phyloP scores from a whole-genome alignment of 192 early-diverging fungal genomes.

The Backusella tarrabulga region DNA sequence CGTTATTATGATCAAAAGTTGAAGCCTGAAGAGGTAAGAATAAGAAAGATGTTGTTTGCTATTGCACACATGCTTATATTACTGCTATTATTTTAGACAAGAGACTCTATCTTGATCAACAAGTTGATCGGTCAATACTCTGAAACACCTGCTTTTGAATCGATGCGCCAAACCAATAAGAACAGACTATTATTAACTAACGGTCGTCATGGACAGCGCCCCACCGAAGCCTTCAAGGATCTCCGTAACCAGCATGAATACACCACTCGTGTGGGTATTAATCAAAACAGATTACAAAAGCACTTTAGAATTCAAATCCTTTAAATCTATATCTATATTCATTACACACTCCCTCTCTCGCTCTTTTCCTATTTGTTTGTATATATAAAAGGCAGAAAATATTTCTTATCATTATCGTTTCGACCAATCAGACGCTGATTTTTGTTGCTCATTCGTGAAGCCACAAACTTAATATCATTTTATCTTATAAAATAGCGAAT shows the following conservation, averaged over 20 bases:
- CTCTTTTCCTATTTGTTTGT: neutral
- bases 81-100: slow-evolving; percentile 33
- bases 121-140: slow-evolving; percentile 73
- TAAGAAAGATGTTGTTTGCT: neutral
- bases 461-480: neutral
- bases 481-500: neutral
- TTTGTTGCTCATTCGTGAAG: neutral
- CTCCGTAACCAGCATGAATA: slow-evolving; percentile 59
- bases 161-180: slow-evolving; percentile 15
- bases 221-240: slow-evolving; percentile 56
- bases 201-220: slow-evolving; percentile 16
- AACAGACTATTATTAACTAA: slow-evolving; percentile 28
- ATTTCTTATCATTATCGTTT: neutral
- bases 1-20: slow-evolving; percentile 88
- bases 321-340: slow-evolving; percentile 24
- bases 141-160: slow-evolving; percentile 45
- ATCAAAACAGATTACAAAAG: slow-evolving; percentile 84
- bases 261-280: slow-evolving; percentile 64
- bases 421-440: neutral
- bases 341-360: too few species aligned
- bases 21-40: slow-evolving; percentile 56
- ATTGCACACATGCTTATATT: neutral
- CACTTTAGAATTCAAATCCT: slow-evolving; percentile 85
- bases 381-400: neutral
- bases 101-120: slow-evolving; percentile 79